Evolutionary conservation across 176 grass and related monocot genomes (phyloP).

Genomic region (Oryza glaberrima): DNA sequence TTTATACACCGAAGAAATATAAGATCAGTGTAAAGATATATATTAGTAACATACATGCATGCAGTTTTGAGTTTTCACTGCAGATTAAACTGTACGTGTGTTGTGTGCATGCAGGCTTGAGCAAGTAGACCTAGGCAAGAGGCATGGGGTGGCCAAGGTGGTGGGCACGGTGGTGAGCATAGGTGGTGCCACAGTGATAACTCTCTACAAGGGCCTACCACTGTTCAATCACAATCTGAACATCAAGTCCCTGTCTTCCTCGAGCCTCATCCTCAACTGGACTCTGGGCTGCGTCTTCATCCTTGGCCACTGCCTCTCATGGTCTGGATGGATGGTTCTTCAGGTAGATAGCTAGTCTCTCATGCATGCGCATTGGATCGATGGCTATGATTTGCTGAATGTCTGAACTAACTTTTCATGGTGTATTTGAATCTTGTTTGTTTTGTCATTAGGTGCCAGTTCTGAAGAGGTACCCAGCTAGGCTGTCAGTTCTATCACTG

Average conservation of each 20-base stretch:
- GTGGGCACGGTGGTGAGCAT: conserved; percentile 90
- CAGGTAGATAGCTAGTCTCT: conserved; percentile 45
- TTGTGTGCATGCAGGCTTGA: conserved; percentile 66
- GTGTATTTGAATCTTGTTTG: not conserved
- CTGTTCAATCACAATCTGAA: conserved; percentile 54
- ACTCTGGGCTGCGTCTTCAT: conserved; percentile 88
- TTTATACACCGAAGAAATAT: not conserved
- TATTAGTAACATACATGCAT: not conserved
- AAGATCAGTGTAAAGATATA: not conserved
- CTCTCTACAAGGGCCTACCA: conserved; percentile 89
- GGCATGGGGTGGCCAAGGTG: conserved; percentile 80
- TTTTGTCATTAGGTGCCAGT: conserved; percentile 59
- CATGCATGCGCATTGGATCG: not conserved
- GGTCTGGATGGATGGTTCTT: conserved; percentile 96
- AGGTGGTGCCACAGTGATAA: conserved; percentile 83
- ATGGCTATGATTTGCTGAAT: not conserved
- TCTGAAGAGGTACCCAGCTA: conserved; percentile 84
- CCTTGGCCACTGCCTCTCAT: conserved; percentile 79
- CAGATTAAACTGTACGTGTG: not conserved
- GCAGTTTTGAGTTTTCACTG: not conserved
- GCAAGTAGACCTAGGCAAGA: conserved; percentile 63
- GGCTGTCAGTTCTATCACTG: conserved; percentile 73
- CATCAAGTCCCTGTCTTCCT: conserved; percentile 44
- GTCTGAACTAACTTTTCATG: not conserved
- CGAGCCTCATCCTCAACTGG: conserved; percentile 79